These are phyloP conservation scores for Kluyveromyces starmeri DNA, from an alignment of 805 yeast species.

Conservation along the genomic window DNA sequence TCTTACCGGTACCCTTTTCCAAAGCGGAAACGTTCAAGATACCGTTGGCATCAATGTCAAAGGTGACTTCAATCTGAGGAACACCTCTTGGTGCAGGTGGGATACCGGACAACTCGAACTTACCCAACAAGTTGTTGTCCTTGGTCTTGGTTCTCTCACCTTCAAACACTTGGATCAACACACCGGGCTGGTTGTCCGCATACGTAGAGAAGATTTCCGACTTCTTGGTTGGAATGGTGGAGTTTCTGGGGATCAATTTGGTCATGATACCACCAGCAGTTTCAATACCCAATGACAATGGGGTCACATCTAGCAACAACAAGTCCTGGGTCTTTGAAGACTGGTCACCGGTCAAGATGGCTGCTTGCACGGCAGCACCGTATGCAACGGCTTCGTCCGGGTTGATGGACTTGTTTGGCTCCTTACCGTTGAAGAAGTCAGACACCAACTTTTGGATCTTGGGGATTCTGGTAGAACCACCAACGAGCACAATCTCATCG, in stretches of 20 bases:
- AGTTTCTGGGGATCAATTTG: conserved; percentile 92
- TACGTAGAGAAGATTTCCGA: conserved; percentile 94
- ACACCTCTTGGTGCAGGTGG: conserved; percentile 99
- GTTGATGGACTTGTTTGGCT: conserved; percentile 92
- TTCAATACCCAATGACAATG: conserved; percentile 95
- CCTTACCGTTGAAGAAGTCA: conserved; percentile 95
- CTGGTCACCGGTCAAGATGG: conserved; percentile 91
- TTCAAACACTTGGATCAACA: conserved; percentile 91
- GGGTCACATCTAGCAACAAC: conserved; percentile 92
- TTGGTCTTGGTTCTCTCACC: conserved; percentile 97
- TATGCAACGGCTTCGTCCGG: conserved; percentile 99
- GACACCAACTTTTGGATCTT: conserved; percentile 91
- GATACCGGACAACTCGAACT: conserved; percentile 91
- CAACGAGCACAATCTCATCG: conserved; percentile 88
- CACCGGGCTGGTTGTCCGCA: conserved; percentile 99
- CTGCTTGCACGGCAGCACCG: conserved; percentile 99
- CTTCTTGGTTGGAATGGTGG: conserved; percentile 95
- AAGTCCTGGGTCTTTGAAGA: conserved; percentile 94
- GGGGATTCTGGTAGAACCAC: conserved; percentile 98
- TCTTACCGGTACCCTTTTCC: conserved; percentile 98
- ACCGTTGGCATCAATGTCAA: conserved; percentile 96
- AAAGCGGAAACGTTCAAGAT: conserved; percentile 92
- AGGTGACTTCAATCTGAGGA: conserved; percentile 96
- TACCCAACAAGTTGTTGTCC: conserved; percentile 95
- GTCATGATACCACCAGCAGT: conserved; percentile 99